A percentile compares a stretch with the other conserved stretches of the same genome.
Evolutionary conservation across 2,329 filamentous ascomycete genomes (phyloP).

Genomic region (Pseudogymnoascus sp.): DNA sequence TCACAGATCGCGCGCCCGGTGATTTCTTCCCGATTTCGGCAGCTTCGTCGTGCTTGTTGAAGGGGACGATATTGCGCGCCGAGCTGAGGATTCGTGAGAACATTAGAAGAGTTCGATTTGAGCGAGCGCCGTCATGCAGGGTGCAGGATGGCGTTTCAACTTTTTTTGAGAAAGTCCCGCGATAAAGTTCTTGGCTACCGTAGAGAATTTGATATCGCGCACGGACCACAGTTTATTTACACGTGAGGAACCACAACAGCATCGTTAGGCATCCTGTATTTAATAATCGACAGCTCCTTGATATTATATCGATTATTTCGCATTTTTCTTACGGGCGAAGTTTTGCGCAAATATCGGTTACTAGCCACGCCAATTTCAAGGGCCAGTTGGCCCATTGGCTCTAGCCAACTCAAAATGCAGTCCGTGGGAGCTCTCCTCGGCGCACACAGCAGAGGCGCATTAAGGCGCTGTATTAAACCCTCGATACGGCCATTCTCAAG

Average conservation of each 20-base stretch:
- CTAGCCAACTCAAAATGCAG: neutral
- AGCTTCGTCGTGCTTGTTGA: conserved; percentile 7
- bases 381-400: neutral
- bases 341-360: neutral
- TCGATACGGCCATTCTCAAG: neutral
- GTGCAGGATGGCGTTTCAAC: conserved; percentile 6
- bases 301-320: neutral
- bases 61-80: conserved; percentile 11
- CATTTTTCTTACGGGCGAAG: neutral
- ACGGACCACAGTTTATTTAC: conserved; percentile 5
- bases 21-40: conserved; percentile 3
- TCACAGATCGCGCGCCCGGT: neutral
- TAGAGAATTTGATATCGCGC: conserved; percentile 7
- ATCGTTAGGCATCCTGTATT: neutral
- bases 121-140: conserved; percentile 2
- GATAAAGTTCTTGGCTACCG: neutral
- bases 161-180: conserved; percentile 2
- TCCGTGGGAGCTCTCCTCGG: neutral
- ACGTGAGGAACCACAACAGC: neutral
- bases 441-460: neutral
- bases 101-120: conserved; percentile 10
- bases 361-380: neutral
- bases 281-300: neutral
- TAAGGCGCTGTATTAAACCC: neutral
- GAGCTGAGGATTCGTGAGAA: conserved; percentile 11